phyloP scores from a whole-genome alignment of 768 basidiomycete species.

The Pulveroboletus sp. region DNA sequence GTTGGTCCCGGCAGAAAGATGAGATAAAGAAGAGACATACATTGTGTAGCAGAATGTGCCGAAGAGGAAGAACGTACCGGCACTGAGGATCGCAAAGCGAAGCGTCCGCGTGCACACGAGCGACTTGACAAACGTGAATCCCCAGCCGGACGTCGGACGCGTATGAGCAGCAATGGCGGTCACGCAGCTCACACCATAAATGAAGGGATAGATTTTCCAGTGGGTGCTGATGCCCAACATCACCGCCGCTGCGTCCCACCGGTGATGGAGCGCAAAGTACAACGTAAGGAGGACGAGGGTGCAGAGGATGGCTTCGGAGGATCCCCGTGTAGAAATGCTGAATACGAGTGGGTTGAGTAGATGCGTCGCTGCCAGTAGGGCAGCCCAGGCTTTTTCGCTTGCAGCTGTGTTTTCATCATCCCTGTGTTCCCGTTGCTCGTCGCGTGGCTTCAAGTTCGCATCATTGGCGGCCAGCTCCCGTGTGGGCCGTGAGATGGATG shows the following conservation, averaged over 20 bases:
- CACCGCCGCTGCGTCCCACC: conserved; percentile 67
- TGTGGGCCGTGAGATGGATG: conserved; percentile 36
- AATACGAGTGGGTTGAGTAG: conserved; percentile 93
- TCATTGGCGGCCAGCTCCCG: background rate
- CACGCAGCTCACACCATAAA: conserved; percentile 83
- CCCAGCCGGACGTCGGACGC: conserved; percentile 17
- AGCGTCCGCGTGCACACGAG: conserved; percentile 52
- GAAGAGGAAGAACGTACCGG: conserved; percentile 61
- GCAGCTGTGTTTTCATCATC: background rate
- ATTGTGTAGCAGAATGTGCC: conserved; percentile 68
- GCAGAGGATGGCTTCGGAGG: conserved; percentile 86
- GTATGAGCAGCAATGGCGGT: conserved; percentile 24
- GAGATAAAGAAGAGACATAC: conserved; percentile 44
- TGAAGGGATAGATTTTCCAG: conserved; percentile 96
- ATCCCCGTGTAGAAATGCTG: conserved; percentile 95
- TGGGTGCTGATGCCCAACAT: conserved; percentile 82
- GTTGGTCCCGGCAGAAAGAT: background rate
- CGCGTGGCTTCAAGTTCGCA: conserved; percentile 5
- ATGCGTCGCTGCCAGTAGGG: conserved; percentile 65
- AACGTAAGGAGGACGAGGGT: conserved; percentile 74
- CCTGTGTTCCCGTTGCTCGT: background rate
- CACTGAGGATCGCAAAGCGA: conserved; percentile 69
- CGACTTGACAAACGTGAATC: conserved; percentile 30
- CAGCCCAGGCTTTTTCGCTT: conserved; percentile 36
- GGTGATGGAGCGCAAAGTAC: conserved; percentile 52